Base-by-base conservation (phyloP, 1,139 yeast genomes). In the Hanseniaspora uvarum region DNA sequence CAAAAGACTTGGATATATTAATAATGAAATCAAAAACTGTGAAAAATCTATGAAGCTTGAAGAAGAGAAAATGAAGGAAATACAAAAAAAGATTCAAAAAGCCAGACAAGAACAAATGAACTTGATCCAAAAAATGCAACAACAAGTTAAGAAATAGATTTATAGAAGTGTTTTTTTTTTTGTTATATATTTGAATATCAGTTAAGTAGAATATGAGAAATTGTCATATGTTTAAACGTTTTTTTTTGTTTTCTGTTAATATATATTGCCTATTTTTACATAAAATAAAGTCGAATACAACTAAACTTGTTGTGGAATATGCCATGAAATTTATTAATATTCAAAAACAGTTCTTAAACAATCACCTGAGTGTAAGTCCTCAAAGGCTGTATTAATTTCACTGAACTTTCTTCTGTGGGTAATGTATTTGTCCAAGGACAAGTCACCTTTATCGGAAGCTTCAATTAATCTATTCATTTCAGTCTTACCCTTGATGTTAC, bases 401-500 rank as follows among this genome's bases (percentile, higher is more conserved):
- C 74, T 78, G 68, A 92, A 79, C 45, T 80, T 73, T 68, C 83
- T 89, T 72, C 86, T 81, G 75, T 88, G 95, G 46, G 98, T 92
- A 66, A 92, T 85, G 70, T 87, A 92, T 68, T 92, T 96, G 64
- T 89, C 96, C 58, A 94, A 95, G 75, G 85, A 87, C 66, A 92
- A 77, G 62, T 76, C 77, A 61, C 96, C 96, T 41, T 73, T 70
- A 74, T 86, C 70, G 71, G 89, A 92, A 68, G 86, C 89, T 57
- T 87, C 82, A 56, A 92, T 95, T 58, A 89, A 76, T 21, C 83
- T 88, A 54, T 96, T 96, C 74, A 92, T 79, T 74, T 92, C 96
- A 47, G 95, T 68, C 75, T 97, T 84, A 67, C 98, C 98, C 75
- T 92, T 92, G 68, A 92, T 89, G 68, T 97, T 98, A 65, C 98